Evolutionary conservation across 768 basidiomycete species (phyloP).

Genomic region (Lentinula boryana): DNA sequence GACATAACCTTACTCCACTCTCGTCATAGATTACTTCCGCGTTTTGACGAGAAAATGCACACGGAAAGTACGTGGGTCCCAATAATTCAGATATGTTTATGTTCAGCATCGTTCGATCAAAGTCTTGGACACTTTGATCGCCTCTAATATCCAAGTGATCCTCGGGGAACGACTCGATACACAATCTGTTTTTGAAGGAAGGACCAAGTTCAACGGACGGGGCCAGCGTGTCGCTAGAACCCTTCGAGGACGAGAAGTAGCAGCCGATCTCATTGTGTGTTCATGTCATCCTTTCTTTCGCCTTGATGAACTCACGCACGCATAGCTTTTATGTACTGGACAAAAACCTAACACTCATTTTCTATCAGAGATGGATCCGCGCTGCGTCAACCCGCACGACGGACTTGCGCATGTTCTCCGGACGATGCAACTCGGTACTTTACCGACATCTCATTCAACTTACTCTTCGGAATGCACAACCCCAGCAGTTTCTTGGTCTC

Average conservation of each 20-base stretch:
- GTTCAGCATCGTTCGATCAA: not conserved
- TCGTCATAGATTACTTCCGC: constrained; percentile 43
- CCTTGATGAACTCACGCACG: not conserved
- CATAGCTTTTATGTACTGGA: constrained; percentile 54
- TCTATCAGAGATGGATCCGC: constrained; percentile 34
- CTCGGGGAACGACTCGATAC: constrained; percentile 51
- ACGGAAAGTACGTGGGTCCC: constrained; percentile 33
- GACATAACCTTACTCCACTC: constrained; percentile 58
- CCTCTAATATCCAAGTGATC: constrained; percentile 41
- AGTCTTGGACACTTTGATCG: constrained; percentile 34
- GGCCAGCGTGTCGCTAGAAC: constrained; percentile 37
- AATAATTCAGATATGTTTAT: not conserved
- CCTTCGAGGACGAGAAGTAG: constrained; percentile 41
- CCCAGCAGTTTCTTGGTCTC: not conserved
- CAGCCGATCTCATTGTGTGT: constrained; percentile 48
- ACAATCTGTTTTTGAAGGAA: constrained; percentile 13
- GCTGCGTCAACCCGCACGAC: constrained; percentile 30
- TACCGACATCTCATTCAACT: not conserved
- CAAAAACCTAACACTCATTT: constrained; percentile 52
- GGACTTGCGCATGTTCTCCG: constrained; percentile 39
- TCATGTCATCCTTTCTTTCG: not conserved
- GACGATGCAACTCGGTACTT: constrained; percentile 43
- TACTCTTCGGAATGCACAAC: not conserved
- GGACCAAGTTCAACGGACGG: constrained; percentile 17
- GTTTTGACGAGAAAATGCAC: constrained; percentile 48